A percentile compares a stretch with the other conserved stretches of the same genome.
phyloP scores from a whole-genome alignment of 805 yeast species.

The Zygosaccharomyces lentus region DNA sequence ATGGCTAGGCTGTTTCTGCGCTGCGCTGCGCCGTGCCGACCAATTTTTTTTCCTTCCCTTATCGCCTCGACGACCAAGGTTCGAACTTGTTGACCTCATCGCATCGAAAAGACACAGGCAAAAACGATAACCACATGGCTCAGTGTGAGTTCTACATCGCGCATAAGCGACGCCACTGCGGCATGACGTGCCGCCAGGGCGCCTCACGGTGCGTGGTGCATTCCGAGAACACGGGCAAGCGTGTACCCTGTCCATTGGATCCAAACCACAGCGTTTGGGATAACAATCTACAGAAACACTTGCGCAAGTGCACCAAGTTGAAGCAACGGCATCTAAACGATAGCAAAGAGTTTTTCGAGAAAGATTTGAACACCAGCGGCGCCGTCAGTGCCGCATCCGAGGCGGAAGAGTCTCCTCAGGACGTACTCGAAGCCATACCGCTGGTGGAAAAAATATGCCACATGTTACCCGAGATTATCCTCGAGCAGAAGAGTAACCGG shows the following conservation, averaged over 20 bases:
- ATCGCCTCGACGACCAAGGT: background rate
- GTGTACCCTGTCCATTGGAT: constrained; percentile 76
- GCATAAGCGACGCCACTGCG: constrained; percentile 30
- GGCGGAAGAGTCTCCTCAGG: constrained; percentile 8
- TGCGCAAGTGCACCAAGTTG: constrained; percentile 55
- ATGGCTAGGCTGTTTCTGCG: too few relatives aligned
- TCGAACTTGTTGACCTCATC: background rate
- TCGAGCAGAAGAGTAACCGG: constrained; percentile 26
- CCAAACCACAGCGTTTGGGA: constrained; percentile 70
- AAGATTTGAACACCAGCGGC: constrained; percentile 41
- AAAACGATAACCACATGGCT: background rate
- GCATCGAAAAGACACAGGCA: background rate
- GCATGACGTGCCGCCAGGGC: constrained; percentile 27
- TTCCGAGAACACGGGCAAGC: constrained; percentile 33
- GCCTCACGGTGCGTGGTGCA: constrained; percentile 64
- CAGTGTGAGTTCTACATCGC: constrained; percentile 27
- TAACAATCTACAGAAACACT: constrained; percentile 50
- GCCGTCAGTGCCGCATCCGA: constrained; percentile 6
- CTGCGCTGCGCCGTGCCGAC: too few relatives aligned
- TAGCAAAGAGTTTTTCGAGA: constrained; percentile 47
- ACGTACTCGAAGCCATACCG: constrained; percentile 30
- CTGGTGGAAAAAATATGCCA: constrained; percentile 39
- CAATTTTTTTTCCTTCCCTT: background rate
- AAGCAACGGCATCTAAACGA: constrained; percentile 31
- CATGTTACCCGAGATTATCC: constrained; percentile 27